A percentile compares a stretch with the other conserved stretches of the same genome.
Evolutionary conservation across 345 rosid species (phyloP).

Genomic region (Erodium maritimum): DNA sequence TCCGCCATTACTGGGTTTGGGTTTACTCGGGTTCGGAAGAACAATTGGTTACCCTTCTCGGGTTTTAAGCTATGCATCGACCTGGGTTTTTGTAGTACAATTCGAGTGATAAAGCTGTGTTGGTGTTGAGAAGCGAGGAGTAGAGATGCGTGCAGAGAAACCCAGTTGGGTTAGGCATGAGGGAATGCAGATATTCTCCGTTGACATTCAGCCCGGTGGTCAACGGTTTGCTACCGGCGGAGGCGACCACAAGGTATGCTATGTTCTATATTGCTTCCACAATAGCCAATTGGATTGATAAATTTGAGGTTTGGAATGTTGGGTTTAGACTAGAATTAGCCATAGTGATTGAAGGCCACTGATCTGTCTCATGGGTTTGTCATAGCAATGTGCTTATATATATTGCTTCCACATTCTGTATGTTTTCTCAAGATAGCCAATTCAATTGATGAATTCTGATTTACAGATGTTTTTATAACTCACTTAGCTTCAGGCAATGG

Average conservation of each 20-base stretch:
- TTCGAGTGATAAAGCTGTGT: slow-evolving; percentile 2
- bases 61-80: background rate
- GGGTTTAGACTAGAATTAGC: background rate
- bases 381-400: background rate
- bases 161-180: slow-evolving; percentile 94
- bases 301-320: background rate
- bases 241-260: slow-evolving; percentile 87
- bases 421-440: too few species aligned
- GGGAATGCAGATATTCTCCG: slow-evolving; percentile 94
- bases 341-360: background rate
- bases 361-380: background rate
- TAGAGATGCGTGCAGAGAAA: slow-evolving; percentile 88
- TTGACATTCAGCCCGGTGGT: slow-evolving; percentile 95
- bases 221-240: slow-evolving; percentile 96
- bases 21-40: background rate
- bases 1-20: background rate
- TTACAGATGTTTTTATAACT: too few species aligned
- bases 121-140: slow-evolving; percentile 6
- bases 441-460: too few species aligned
- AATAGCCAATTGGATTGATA: too few species aligned
- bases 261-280: background rate
- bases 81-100: slow-evolving; percentile 38
- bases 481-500: background rate
- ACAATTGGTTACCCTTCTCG: background rate
- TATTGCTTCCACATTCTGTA: too few species aligned